Evolutionary conservation across 2,329 filamentous ascomycete species (phyloP).

Genomic region (Talaromyces sp.): DNA sequence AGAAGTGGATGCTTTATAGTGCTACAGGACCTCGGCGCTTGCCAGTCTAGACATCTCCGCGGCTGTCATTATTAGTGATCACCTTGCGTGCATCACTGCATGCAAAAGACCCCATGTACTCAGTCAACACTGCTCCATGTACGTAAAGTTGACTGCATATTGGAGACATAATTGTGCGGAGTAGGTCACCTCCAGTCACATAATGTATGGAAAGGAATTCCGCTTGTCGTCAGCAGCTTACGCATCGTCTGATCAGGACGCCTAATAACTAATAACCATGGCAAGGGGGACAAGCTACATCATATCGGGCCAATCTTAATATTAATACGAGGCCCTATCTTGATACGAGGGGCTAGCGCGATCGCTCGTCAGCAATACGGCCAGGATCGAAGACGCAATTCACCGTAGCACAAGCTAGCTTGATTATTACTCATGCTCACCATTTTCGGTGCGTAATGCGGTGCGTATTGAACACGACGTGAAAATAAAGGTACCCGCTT

Average conservation of each 20-base stretch:
- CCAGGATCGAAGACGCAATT: not conserved
- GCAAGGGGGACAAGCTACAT: not conserved
- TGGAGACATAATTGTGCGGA: not conserved
- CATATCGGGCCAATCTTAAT: not conserved
- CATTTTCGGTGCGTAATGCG: not conserved
- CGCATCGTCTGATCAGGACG: not conserved
- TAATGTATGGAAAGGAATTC: not conserved
- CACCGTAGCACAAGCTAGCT: not conserved
- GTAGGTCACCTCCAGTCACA: not conserved
- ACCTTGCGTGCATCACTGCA: not conserved
- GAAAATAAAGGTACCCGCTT: not conserved
- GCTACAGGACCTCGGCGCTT: not conserved
- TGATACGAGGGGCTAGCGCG: not conserved
- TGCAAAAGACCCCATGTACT: not conserved
- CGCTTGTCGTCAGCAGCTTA: not conserved
- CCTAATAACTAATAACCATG: not conserved
- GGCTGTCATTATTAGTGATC: not conserved
- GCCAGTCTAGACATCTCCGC: not conserved
- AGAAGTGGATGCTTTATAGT: not conserved
- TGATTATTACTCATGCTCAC: not conserved
- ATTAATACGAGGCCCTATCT: not conserved
- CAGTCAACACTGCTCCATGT: not conserved
- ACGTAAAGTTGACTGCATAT: not conserved
- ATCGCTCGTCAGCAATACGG: not conserved
- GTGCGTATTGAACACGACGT: not conserved